Evolutionary conservation across 176 grass and related monocot genomes (phyloP), one percentile per base, ranked within the genome.

Genomic region (Otatea glauca): DNA sequence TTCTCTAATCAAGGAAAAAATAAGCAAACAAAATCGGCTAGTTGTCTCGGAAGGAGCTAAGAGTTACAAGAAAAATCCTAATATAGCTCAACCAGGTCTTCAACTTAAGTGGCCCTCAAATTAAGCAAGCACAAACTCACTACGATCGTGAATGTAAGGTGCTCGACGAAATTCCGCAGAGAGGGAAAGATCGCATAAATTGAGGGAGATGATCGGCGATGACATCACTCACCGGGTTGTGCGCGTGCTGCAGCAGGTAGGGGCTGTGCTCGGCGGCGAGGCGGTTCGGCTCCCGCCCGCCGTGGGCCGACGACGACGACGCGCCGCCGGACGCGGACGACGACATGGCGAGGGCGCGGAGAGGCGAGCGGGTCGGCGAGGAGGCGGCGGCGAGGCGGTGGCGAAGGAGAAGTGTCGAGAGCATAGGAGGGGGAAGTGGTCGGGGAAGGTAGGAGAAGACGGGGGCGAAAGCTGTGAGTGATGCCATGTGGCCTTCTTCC

Each of bases 221-320:
- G 65, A 18, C 3, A 5, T 3, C 65, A 6, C 80, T 74, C 45
- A 98, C 96, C 89, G 96, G 93, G 76, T 98, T 98, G 83, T 95
- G 85, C 47, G 96, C 96, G 79, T 98, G 96, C 92, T 98, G 96
- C 35, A 98, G 96, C 47, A 98, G 91, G 89, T 98, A 98, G 14
- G 96, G 93, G 85, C 96, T 98, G 87, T 98, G 96, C 89, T 93
- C 92, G 72, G 92, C 86, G 29, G 91, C 96, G 43, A 98, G 92
- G 82, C 96, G 92, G 85, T 98, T 98, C 2, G 89, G 72, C 79
- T 80, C 86, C 13, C 84, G 77, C 45, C 65, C 87, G 23, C 55
- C 81, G 63, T 76, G 74, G 27, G 81, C 55, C 21, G 92, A 54
- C 14, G 90, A 70, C 47, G 76, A 49, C 16, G 86, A 48, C 70